Evolutionary conservation across 768 basidiomycete species (phyloP), one percentile per base, ranked within the genome.

Genomic region (Amanita subjunquillea): DNA sequence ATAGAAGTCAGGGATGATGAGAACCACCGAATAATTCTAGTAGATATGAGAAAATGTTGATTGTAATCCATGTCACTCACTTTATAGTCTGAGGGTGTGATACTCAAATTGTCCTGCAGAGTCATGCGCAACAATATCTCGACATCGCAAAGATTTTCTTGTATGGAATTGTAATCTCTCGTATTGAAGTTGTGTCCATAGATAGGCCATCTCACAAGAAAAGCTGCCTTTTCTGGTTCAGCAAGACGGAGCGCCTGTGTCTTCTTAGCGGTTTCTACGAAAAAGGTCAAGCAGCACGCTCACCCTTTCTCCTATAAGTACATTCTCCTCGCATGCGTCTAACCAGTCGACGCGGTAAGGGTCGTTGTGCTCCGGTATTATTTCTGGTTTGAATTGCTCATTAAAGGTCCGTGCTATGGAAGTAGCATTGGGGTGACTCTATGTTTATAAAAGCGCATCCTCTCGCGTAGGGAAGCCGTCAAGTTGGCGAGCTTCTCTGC

Each of bases 1-100:
- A 60, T 88, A 91, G 57, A 91, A 83, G 64, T 99, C 96, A 6
- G 96, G 94, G 22, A 98, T 82, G 30, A 98, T 80, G 3, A 99
- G 75, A 36, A 97, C 75, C 10, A 86, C 83, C 2, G 91, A 93
- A 66, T 86, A 88, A 53, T 89, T 80, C 94, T 98, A 57, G 41
- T 20, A 23, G 22, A 41, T 39, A 22, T 51, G 17, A 17, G 32
- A 29, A n/a, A 41, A 46, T 22, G 39, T 51, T 37, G 23, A 17
- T 44, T 27, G 3, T 13, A 25, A 54, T 37, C 8, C 40, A 30
- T 45, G 34, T 25, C 5, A 62, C 70, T 43, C 58, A 87, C 90
- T 73, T 83, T 82, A 66, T 79, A 80, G 40, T 83, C 78, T 13
- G 64, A 57, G 4, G 64, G 61, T 12, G 67, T 62, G 41, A 95